Evolutionary conservation across 2,329 filamentous ascomycete genomes (phyloP).

Genomic region (Fusarium domesticum): DNA sequence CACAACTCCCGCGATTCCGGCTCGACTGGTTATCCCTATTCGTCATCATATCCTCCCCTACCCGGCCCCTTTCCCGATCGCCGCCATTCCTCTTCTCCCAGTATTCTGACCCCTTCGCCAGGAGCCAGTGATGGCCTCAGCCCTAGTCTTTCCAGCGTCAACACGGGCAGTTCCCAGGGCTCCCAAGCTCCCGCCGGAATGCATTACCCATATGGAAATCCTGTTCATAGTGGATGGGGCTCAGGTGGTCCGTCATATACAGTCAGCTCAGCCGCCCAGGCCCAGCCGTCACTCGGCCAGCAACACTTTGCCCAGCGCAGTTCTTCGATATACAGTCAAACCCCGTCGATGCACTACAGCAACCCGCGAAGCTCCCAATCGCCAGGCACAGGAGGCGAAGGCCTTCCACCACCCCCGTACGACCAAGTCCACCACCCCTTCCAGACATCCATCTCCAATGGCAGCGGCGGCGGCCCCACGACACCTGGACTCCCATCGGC

Average conservation of each 20-base stretch:
- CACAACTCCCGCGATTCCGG: slow-evolving; percentile 24
- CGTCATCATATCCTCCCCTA: slow-evolving; percentile 24
- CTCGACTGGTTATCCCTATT: slow-evolving; percentile 22
- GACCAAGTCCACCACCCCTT: slow-evolving; percentile 66
- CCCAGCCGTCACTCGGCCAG: slow-evolving; percentile 29
- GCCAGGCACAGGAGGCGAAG: slow-evolving; percentile 57
- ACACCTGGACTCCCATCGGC: slow-evolving; percentile 29
- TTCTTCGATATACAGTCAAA: slow-evolving; percentile 44
- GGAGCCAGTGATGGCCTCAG: slow-evolving; percentile 60
- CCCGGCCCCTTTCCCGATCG: slow-evolving; percentile 29
- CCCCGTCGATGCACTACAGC: slow-evolving; percentile 46
- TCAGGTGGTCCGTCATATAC: slow-evolving; percentile 49
- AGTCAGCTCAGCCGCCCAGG: slow-evolving; percentile 45
- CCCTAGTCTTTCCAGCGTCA: slow-evolving; percentile 59
- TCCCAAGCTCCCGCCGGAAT: slow-evolving; percentile 52
- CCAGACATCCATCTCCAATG: slow-evolving; percentile 52
- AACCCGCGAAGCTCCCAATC: slow-evolving; percentile 37
- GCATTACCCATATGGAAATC: slow-evolving; percentile 48
- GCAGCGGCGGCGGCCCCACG: slow-evolving; percentile 39
- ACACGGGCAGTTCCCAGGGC: slow-evolving; percentile 56
- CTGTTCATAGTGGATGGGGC: slow-evolving; percentile 58
- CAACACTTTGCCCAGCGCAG: slow-evolving; percentile 30
- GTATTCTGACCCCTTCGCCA: slow-evolving; percentile 38
- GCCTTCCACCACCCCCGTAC: slow-evolving; percentile 64
- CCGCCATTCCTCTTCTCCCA: slow-evolving; percentile 30